Base-by-base conservation (phyloP, 352 stramenopile species). In the Pythium brassicae region DNA sequence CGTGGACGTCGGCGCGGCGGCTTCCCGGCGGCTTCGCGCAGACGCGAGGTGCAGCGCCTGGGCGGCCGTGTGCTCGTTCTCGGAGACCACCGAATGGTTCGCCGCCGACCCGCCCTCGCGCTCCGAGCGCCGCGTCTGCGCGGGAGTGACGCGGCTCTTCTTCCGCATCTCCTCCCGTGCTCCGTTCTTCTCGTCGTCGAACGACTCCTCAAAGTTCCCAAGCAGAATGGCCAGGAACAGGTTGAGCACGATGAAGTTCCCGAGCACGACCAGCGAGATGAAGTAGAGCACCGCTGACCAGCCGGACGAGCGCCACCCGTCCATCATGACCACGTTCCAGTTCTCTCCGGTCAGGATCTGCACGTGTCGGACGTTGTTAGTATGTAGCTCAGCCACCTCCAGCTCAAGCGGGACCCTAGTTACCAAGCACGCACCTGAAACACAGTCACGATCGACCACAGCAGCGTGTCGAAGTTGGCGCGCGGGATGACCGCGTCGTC, bases 151-250 rank as follows among this genome's bases (percentile, higher is more conserved):
- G 37, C 61, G 55, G 51, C 58, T 70, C 35, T 57, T 60, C 42
- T 68, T 59, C 27, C 67, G 74, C 35, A 85, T 56, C 32, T 72
- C 62, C 7, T 82, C 67, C 0, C 65, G 61, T 37, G 78, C 69
- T 34, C 68, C 53, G 44, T 74, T 62, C 39, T 74, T 65, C 19
- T 80, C 68, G 29, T 87, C 74, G 17, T 88, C 75, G 48, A 72
- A 82, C 3, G 74, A 78, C 40, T 83, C 74, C 35, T 92, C 83
- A 61, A 97, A 97, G 50, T 95, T 92, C 7, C 71, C 75, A 5
- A 98, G 72, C 39, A 98, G 68, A 54, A 98, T 96, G 1, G 89
- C 91, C 1, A 97, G 71, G 56, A 98, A 97, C 15, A 98, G 64
- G 60, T 97, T 97, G 15, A 98, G 65, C 39, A 97, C 71, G 34